phyloP scores from a whole-genome alignment of 2,329 filamentous ascomycete genomes.

The Dactylellina leptospora region DNA sequence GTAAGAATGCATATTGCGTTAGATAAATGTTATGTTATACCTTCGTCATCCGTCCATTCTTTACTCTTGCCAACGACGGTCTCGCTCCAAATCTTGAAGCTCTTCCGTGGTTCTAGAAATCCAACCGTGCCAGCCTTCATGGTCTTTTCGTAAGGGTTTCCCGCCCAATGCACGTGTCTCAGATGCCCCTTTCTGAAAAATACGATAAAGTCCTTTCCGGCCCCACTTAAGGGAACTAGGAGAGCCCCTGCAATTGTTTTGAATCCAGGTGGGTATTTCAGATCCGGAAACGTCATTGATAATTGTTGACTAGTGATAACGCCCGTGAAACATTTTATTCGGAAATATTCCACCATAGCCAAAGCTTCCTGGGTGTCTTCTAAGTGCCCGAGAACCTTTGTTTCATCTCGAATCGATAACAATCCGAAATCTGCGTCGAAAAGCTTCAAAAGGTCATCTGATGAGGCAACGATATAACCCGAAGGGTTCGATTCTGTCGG shows the following conservation, averaged over 20 bases:
- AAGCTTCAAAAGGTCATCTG: constrained; percentile 81
- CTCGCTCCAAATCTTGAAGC: constrained; percentile 83
- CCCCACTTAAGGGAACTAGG: constrained; percentile 79
- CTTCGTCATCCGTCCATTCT: constrained; percentile 86
- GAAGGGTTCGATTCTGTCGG: constrained; percentile 83
- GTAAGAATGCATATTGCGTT: no score
- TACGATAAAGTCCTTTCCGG: constrained; percentile 84
- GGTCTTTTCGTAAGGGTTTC: constrained; percentile 83
- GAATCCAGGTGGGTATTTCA: constrained; percentile 82
- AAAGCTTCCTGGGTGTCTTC: constrained; percentile 83
- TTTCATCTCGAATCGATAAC: constrained; percentile 85
- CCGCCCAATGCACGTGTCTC: constrained; percentile 83
- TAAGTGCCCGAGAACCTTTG: constrained; percentile 79
- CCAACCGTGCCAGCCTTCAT: constrained; percentile 75
- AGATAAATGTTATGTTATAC: no score
- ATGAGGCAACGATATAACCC: constrained; percentile 88
- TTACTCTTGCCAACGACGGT: constrained; percentile 81
- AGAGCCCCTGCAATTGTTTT: constrained; percentile 78
- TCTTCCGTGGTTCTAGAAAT: constrained; percentile 79
- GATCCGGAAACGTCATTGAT: constrained; percentile 77
- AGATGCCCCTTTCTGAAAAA: constrained; percentile 85
- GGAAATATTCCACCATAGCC: constrained; percentile 83
- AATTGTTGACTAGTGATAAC: constrained; percentile 83
- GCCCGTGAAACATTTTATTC: constrained; percentile 76
- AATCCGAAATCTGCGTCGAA: constrained; percentile 90